A percentile compares a stretch with the other conserved stretches of the same genome.
Conservation (phyloP, 257 asterid genomes). For the Jasminum sambac region DNA sequence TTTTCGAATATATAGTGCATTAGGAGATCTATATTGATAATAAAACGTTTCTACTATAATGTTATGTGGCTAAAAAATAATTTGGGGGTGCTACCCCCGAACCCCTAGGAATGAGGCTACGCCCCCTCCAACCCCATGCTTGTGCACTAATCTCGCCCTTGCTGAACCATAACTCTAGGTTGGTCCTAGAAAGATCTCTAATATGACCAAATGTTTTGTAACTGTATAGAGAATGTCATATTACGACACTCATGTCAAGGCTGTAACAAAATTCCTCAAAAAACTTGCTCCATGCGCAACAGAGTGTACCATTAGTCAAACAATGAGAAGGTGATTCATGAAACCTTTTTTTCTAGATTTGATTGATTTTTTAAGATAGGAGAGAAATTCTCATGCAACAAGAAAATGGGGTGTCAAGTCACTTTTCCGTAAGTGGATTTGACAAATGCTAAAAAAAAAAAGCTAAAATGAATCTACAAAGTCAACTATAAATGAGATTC, state of each 20-base stretch:
- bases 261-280: neutral
- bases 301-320: neutral
- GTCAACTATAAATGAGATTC: conserved; percentile 1
- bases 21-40: no score
- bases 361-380: neutral
- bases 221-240: neutral
- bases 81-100: no score
- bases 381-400: neutral
- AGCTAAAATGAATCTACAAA: neutral
- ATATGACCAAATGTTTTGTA: no score
- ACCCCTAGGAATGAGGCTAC: no score
- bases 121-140: no score
- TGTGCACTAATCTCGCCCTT: no score
- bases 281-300: neutral
- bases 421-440: neutral
- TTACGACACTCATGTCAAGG: neutral
- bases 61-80: no score
- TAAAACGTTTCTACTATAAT: no score
- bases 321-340: neutral
- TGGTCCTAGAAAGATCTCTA: no score
- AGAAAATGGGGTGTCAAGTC: neutral
- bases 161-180: no score
- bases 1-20: no score
- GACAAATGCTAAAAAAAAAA: neutral
- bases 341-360: neutral